Evolutionary conservation across 1,139 yeast genomes (phyloP), one percentile per base, ranked within the genome.

Genomic region (Zygotorulaspora mrakii): DNA sequence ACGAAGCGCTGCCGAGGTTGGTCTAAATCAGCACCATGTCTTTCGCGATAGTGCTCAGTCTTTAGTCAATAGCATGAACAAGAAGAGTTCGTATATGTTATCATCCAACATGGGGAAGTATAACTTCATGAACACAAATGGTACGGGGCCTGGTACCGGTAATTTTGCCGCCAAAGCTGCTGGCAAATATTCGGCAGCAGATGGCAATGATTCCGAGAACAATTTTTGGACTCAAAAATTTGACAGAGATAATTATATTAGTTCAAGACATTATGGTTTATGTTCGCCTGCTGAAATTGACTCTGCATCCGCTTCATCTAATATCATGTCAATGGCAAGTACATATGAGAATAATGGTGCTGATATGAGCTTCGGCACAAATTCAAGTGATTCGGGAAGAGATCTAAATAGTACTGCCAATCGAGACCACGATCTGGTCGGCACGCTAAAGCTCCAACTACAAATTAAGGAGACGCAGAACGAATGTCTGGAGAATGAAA

Each of bases 391-490:
- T 25, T n/a, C 28, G 4, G 14, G 28, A 11, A 25, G 14, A 25
- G 14, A 10, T 24, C 23, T 20, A n/a, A 33, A 37, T 14, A 12
- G 20, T 8, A 32, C 27, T 33, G 17, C 12, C 11, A 27, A 23
- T 17, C 24, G 18, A 18, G 36, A 13, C 12, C 17, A 17, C 17
- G 31, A 34, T 11, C 17, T 28, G 2, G 33, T 36, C n/a, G 37
- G 49, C 20, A 34, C 54, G 16, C 39, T 62, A 29, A 56, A 54
- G 37, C 38, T 60, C 28, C 56, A 60, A 29, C 38, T 68, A 26
- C 62, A 59, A 40, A 52, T 67, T 20, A 69, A 67, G 46, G 70
- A 69, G 24, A 57, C 64, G 1, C 69, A 66, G 40, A 62, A 68
- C 20, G 68, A 67, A 36, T 54, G 65, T 1, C 43, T 68, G 25